Conservation (phyloP, 805 yeast species). For the Sungouiozyma ichnusensis region DNA sequence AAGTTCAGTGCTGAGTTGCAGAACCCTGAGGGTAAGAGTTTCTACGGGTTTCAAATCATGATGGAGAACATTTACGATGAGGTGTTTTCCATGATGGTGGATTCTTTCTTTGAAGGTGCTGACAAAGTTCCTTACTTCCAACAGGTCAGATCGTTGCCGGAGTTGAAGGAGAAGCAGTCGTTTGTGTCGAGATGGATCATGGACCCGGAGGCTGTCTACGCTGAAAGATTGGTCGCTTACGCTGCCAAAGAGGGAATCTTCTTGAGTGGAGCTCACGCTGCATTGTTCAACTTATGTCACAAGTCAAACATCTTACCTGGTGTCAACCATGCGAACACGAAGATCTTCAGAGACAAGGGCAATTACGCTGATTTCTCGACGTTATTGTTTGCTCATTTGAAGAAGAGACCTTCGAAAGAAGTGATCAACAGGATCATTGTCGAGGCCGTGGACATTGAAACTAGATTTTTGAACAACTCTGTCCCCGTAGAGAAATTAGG, state of each 20-base stretch:
- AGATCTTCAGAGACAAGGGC: slow-evolving; percentile 96
- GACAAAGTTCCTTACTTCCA: slow-evolving; percentile 80
- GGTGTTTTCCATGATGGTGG: slow-evolving; percentile 87
- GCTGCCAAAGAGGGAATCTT: slow-evolving; percentile 98
- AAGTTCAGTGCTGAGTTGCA: slow-evolving; percentile 95
- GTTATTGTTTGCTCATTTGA: slow-evolving; percentile 81
- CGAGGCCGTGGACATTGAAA: slow-evolving; percentile 91
- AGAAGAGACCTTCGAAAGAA: slow-evolving; percentile 68
- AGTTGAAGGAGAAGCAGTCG: slow-evolving; percentile 88
- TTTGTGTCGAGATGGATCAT: slow-evolving; percentile 96
- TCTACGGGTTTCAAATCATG: slow-evolving; percentile 98
- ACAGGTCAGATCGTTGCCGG: slow-evolving; percentile 86
- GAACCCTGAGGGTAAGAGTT: slow-evolving; percentile 93
- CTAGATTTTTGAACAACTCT: slow-evolving; percentile 84
- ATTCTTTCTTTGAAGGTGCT: slow-evolving; percentile 89
- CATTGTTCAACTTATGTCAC: slow-evolving; percentile 85
- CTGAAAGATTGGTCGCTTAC: slow-evolving; percentile 90
- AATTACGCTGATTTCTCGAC: slow-evolving; percentile 96
- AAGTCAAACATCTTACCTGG: slow-evolving; percentile 98
- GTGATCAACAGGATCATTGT: slow-evolving; percentile 77
- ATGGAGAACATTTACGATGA: slow-evolving; percentile 98
- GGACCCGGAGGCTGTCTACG: slow-evolving; percentile 77
- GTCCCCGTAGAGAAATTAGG: slow-evolving; percentile 85
- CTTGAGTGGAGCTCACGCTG: slow-evolving; percentile 94
- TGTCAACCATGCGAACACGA: slow-evolving; percentile 87